phyloP scores from a whole-genome alignment of 768 basidiomycete genomes.

The Pilatotrama ljubarskyi region DNA sequence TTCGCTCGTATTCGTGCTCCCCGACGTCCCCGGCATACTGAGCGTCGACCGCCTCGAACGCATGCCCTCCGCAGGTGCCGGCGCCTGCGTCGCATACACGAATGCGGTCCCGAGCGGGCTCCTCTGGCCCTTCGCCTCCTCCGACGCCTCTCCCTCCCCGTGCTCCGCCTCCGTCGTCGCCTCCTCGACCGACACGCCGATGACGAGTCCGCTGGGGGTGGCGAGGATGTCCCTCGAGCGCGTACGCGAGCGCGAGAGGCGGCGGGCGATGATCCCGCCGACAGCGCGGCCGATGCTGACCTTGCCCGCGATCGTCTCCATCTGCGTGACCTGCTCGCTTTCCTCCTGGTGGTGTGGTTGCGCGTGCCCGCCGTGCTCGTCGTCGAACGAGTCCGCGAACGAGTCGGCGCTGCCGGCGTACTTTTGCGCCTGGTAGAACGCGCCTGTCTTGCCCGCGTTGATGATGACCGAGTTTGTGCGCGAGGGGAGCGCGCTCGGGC shows the following conservation, averaged over 20 bases:
- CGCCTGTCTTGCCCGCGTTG: conserved; percentile 17
- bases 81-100: conserved; percentile 11
- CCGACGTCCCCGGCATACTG: conserved; percentile 14
- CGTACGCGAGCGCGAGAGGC: conserved; percentile 28
- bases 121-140: background rate
- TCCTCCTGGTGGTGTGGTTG: conserved; percentile 16
- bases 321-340: conserved; percentile 27
- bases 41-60: conserved; percentile 21
- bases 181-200: conserved; percentile 31
- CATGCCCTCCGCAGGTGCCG: conserved; percentile 4
- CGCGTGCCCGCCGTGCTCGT: too few species aligned
- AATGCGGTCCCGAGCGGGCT: conserved; percentile 14
- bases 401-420: conserved; percentile 32
- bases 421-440: conserved; percentile 32
- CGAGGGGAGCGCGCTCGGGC: conserved; percentile 23
- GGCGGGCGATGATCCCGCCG: conserved; percentile 26
- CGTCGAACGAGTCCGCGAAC: conserved; percentile 27
- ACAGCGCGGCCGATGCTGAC: conserved; percentile 29
- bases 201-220: conserved; percentile 19
- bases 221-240: conserved; percentile 24
- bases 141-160: conserved; percentile 11
- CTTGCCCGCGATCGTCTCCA: conserved; percentile 25
- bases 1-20: background rate
- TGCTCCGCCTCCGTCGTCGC: conserved; percentile 27
- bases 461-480: conserved; percentile 27